A percentile compares a stretch with the other conserved stretches of the same genome.
These are phyloP conservation scores for Verticillium klebahnii DNA, from an alignment of 2,329 filamentous ascomycete genomes.

Conservation along the genomic window DNA sequence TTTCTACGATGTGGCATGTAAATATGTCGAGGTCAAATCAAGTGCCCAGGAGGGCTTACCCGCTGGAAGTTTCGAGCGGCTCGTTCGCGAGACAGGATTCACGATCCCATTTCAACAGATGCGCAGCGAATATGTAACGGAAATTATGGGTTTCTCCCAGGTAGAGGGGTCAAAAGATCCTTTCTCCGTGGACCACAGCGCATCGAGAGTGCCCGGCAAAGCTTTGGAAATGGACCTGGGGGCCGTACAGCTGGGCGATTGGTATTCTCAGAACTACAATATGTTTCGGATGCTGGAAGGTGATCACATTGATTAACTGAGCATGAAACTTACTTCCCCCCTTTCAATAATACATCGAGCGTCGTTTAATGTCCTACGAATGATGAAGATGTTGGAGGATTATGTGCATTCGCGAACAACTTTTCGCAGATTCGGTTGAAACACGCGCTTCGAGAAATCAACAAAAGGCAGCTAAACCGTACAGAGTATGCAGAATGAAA, in stretches of 20 bases:
- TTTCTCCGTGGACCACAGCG: not conserved
- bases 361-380: too few species aligned
- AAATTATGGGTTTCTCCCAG: not conserved
- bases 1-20: slow-evolving; percentile 16
- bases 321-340: not conserved
- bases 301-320: not conserved
- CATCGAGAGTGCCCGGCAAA: not conserved
- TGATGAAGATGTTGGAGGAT: too few species aligned
- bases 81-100: not conserved
- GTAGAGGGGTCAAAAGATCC: not conserved
- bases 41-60: not conserved
- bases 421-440: too few species aligned
- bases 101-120: not conserved
- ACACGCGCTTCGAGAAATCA: too few species aligned
- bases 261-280: not conserved
- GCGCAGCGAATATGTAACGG: not conserved
- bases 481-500: too few species aligned
- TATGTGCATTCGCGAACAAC: too few species aligned
- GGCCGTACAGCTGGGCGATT: not conserved
- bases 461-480: too few species aligned
- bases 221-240: not conserved
- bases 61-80: not conserved
- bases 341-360: too few species aligned
- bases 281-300: not conserved
- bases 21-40: not conserved